phyloP scores from a whole-genome alignment of 208 protist genomes.

The Crithidia sp. region DNA sequence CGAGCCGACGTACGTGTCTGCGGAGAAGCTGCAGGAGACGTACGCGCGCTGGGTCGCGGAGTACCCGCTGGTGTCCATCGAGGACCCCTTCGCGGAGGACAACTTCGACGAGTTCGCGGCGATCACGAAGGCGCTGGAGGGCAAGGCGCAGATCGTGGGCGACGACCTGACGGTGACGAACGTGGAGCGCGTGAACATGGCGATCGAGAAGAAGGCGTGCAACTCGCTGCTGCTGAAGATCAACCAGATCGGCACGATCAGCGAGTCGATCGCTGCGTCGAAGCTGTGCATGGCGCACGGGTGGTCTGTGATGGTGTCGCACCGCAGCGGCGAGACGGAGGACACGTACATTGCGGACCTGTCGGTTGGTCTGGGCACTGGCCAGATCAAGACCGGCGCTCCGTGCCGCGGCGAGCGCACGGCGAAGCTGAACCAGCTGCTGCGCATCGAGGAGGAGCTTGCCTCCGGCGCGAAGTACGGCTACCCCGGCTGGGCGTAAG shows the following conservation, averaged over 20 bases:
- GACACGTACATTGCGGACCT: slow-evolving; percentile 99
- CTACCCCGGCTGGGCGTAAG: slow-evolving; percentile 73
- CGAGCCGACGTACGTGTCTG: slow-evolving; percentile 74
- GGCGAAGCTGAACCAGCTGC: slow-evolving; percentile 99
- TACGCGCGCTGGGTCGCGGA: slow-evolving; percentile 92
- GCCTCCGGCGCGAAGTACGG: slow-evolving; percentile 75
- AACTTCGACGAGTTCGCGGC: slow-evolving; percentile 94
- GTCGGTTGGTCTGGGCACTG: slow-evolving; percentile 95
- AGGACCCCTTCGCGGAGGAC: slow-evolving; percentile 99
- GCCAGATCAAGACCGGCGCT: slow-evolving; percentile 99
- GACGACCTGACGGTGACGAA: slow-evolving; percentile 99
- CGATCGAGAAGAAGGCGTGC: slow-evolving; percentile 91
- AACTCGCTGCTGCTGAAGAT: slow-evolving; percentile 99
- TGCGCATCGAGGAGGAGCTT: slow-evolving; percentile 98
- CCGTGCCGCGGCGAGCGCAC: slow-evolving; percentile 97
- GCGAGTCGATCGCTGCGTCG: slow-evolving; percentile 97
- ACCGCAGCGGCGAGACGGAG: slow-evolving; percentile 98
- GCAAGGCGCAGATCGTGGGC: slow-evolving; percentile 96
- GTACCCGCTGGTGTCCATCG: slow-evolving; percentile 98
- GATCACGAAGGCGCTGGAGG: slow-evolving; percentile 76
- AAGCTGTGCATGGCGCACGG: slow-evolving; percentile 83
- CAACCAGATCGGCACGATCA: slow-evolving; percentile 99
- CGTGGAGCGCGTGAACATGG: slow-evolving; percentile 95
- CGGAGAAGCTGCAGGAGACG: slow-evolving; percentile 87
- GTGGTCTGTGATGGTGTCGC: slow-evolving; percentile 92